These are phyloP conservation scores for Magnolia changhungtana DNA, from an alignment of 164 flowering plant species.

Conservation along the genomic window DNA sequence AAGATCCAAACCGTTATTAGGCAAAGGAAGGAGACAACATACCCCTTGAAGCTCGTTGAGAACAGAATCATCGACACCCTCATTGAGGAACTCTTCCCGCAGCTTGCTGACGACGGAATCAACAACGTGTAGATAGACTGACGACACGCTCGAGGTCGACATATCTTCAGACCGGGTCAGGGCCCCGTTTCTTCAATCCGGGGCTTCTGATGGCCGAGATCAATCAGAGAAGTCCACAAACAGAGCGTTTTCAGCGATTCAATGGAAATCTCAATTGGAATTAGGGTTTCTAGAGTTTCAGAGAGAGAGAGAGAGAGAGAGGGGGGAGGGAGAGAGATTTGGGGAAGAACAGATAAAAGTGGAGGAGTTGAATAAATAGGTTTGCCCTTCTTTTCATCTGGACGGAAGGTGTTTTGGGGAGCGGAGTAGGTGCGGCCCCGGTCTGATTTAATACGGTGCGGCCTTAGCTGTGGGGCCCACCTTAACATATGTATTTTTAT, in stretches of 20 bases:
- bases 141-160: constrained; percentile 12
- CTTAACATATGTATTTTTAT: no score
- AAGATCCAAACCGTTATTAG: background rate
- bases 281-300: background rate
- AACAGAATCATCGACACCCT: constrained; percentile 8
- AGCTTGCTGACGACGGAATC: constrained; percentile 15
- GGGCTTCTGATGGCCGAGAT: background rate
- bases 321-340: background rate
- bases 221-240: background rate
- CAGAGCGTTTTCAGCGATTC: background rate
- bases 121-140: constrained; percentile 18
- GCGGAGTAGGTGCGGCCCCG: background rate
- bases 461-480: no score
- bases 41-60: constrained; percentile 17
- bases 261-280: background rate
- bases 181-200: background rate
- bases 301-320: background rate
- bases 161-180: background rate
- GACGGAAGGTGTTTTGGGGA: background rate
- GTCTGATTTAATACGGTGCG: no score
- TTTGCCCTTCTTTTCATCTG: background rate
- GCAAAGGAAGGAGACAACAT: background rate
- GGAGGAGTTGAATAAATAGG: background rate
- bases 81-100: constrained; percentile 10
- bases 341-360: background rate